phyloP scores from a whole-genome alignment of 768 basidiomycete species.

The Podaxis rugospora region DNA sequence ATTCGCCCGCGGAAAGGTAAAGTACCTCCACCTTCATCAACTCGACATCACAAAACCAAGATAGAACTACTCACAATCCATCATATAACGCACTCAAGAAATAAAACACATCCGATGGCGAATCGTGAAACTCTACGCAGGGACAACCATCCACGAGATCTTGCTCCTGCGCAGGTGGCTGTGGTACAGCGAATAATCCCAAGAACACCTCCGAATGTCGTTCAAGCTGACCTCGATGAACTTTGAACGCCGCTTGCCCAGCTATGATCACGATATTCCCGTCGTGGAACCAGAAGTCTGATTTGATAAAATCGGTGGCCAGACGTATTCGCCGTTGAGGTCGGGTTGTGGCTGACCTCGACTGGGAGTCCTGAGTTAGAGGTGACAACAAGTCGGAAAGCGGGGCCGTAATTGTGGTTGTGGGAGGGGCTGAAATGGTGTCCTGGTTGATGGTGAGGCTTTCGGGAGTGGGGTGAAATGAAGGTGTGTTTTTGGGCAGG shows the following conservation, averaged over 20 bases:
- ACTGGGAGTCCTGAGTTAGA: not conserved
- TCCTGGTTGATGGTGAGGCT: not conserved
- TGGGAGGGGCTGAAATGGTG: not conserved
- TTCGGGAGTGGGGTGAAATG: not conserved
- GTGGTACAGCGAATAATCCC: conserved; percentile 61
- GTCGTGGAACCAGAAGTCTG: conserved; percentile 72
- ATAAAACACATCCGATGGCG: conserved; percentile 61
- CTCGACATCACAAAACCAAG: not conserved
- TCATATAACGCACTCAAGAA: conserved; percentile 71
- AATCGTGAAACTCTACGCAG: conserved; percentile 60
- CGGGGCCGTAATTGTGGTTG: not conserved
- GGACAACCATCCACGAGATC: conserved; percentile 54
- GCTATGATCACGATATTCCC: conserved; percentile 67
- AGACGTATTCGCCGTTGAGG: not conserved
- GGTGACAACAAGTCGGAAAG: not conserved
- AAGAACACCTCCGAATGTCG: conserved; percentile 78
- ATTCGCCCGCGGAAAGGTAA: conserved; percentile 41
- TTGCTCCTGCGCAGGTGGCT: conserved; percentile 35
- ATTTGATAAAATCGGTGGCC: conserved; percentile 28
- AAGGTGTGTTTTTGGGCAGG: not conserved
- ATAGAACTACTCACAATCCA: conserved; percentile 52
- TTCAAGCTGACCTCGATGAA: conserved; percentile 68
- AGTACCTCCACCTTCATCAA: conserved; percentile 40
- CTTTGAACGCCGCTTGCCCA: conserved; percentile 58
- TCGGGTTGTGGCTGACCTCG: not conserved